Conservation (phyloP, 78 protist genomes). For the Dictyostelium purpureum region DNA sequence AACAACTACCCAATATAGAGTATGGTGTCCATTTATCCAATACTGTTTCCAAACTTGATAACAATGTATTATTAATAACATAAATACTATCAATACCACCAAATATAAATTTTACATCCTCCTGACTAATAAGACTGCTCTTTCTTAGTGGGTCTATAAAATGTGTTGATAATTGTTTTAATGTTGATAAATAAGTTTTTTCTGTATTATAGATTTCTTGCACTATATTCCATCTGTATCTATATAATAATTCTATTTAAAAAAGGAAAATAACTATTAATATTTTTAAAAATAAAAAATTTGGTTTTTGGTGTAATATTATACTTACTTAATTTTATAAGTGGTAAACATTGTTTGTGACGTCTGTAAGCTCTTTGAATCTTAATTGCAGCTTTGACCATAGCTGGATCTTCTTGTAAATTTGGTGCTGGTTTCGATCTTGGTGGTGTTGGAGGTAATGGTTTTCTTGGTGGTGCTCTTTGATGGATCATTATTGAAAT, state of each 20-base stretch:
- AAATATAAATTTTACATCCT: slow-evolving; percentile 68
- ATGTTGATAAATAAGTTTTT: slow-evolving; percentile 46
- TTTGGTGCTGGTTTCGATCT: not conserved
- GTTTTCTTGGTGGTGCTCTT: slow-evolving; percentile 53
- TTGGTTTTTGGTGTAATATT: not conserved
- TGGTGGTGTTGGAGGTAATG: slow-evolving; percentile 67
- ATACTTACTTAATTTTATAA: slow-evolving; percentile 58
- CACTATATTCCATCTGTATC: slow-evolving; percentile 78
- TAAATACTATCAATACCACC: slow-evolving; percentile 58
- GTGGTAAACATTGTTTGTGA: slow-evolving; percentile 37
- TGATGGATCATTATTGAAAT: slow-evolving; percentile 36
- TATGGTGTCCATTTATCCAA: slow-evolving; percentile 55
- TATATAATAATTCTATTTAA: slow-evolving; percentile 50
- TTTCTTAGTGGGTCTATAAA: slow-evolving; percentile 71
- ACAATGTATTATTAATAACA: slow-evolving; percentile 26
- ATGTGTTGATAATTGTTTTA: slow-evolving; percentile 32
- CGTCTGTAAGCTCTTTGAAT: slow-evolving; percentile 63
- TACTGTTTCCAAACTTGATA: slow-evolving; percentile 1
- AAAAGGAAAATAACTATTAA: not conserved
- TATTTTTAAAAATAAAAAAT: not conserved
- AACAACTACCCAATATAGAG: slow-evolving; percentile 29
- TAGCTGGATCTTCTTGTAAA: not conserved
- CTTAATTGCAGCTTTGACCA: slow-evolving; percentile 3
- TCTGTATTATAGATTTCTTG: slow-evolving; percentile 69
- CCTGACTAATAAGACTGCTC: slow-evolving; percentile 12